Conservation (phyloP, 148 eudicot genomes). For the Tetragonia tetragonoides region DNA sequence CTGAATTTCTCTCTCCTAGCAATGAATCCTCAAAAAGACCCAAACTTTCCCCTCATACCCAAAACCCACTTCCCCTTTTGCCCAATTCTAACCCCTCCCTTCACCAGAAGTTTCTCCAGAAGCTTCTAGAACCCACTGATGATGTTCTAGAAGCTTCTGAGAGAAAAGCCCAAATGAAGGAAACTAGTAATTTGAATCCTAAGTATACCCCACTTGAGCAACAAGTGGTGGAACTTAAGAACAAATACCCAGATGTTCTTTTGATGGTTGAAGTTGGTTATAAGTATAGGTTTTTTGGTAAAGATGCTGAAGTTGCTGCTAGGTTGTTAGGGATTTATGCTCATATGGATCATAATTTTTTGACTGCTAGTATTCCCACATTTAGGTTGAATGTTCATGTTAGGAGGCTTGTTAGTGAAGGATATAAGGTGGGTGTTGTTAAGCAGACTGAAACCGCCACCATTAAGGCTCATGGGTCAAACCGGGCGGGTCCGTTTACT, state of each 20-base stretch:
- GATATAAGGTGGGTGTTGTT: constrained; percentile 93
- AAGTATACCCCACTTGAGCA: constrained; percentile 87
- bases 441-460: constrained; percentile 89
- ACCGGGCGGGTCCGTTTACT: constrained; percentile 67
- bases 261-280: constrained; percentile 96
- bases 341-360: constrained; percentile 82
- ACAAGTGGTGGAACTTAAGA: constrained; percentile 77
- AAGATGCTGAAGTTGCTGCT: constrained; percentile 90
- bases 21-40: constrained; percentile 37
- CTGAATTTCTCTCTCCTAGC: constrained; percentile 43
- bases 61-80: constrained; percentile 36
- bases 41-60: constrained; percentile 52
- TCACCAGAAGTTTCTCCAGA: constrained; percentile 66
- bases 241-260: constrained; percentile 68
- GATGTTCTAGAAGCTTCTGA: constrained; percentile 42
- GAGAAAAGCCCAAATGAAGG: constrained; percentile 13
- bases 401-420: constrained; percentile 90
- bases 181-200: constrained; percentile 5
- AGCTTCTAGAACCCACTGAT: constrained; percentile 73
- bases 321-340: constrained; percentile 80
- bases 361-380: constrained; percentile 96
- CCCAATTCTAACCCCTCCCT: constrained; percentile 56
- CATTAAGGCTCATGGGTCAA: constrained; percentile 87
- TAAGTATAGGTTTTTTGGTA: constrained; percentile 76
- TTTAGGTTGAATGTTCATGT: constrained; percentile 86